These are phyloP conservation scores for Sporothrix schenckii DNA, from an alignment of 2,329 filamentous ascomycete species.

Conservation along the genomic window DNA sequence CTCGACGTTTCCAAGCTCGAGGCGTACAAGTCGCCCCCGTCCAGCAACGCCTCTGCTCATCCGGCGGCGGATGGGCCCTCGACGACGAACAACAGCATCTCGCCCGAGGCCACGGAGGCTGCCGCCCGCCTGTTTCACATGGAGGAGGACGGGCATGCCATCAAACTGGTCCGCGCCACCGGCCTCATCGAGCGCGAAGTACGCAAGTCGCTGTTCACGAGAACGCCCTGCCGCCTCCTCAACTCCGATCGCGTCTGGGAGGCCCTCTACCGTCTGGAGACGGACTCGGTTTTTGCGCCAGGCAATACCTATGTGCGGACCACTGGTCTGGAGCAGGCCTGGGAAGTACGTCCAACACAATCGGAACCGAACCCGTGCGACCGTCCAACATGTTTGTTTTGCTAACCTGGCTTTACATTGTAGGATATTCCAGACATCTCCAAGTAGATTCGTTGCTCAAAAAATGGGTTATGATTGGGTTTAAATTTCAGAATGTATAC, in stretches of 20 bases:
- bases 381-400: too few relatives aligned
- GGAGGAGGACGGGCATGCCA: constrained; percentile 78
- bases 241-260: constrained; percentile 62
- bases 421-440: not conserved
- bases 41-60: not conserved
- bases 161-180: constrained; percentile 74
- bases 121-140: constrained; percentile 52
- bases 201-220: constrained; percentile 43
- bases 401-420: not conserved
- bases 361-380: too few relatives aligned
- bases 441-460: not conserved
- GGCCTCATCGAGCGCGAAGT: constrained; percentile 59
- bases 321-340: constrained; percentile 67
- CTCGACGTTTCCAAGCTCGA: constrained; percentile 43
- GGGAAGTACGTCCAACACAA: constrained; percentile 50
- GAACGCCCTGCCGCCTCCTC: constrained; percentile 56
- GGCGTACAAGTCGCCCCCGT: constrained; percentile 17
- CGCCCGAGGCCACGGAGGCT: constrained; percentile 47
- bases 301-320: constrained; percentile 62
- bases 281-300: constrained; percentile 62
- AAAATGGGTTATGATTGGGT: not conserved
- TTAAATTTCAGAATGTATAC: not conserved
- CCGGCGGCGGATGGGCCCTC: not conserved
- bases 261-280: constrained; percentile 61
- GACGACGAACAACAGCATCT: constrained; percentile 49